Percentiles rank a stretch among this genome's conserved stretches.
These are phyloP conservation scores for Fusarium concolor DNA, from an alignment of 2,329 filamentous ascomycete species.

Conservation along the genomic window DNA sequence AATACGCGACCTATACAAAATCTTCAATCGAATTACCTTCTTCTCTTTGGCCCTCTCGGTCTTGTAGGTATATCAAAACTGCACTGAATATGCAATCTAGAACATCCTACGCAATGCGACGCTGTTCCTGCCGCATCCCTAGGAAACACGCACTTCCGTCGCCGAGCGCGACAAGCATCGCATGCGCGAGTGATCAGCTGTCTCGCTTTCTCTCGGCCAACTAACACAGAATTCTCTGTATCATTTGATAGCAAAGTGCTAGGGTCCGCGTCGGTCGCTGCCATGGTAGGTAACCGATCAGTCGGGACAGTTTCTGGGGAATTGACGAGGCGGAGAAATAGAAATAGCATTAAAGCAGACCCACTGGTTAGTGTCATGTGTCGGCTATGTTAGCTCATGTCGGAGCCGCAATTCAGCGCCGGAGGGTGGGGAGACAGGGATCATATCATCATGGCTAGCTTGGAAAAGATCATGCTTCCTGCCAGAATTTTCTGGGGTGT, in stretches of 20 bases:
- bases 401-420: conserved; percentile 1
- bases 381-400: neutral
- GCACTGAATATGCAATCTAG: conserved; percentile 6
- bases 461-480: too few relatives aligned
- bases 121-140: neutral
- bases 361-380: neutral
- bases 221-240: neutral
- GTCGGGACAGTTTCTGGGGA: neutral
- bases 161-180: conserved; percentile 11
- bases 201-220: neutral
- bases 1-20: neutral
- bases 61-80: neutral
- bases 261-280: neutral
- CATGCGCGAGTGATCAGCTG: neutral
- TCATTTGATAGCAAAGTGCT: neutral
- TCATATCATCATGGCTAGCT: too few relatives aligned
- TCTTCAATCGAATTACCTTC: neutral
- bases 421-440: neutral
- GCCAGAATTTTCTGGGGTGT: too few relatives aligned
- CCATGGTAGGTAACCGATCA: neutral
- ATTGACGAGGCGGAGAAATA: conserved; percentile 13
- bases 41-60: neutral
- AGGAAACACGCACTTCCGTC: conserved; percentile 6
- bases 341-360: too few relatives aligned
- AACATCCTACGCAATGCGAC: neutral